These are phyloP conservation scores for Backusella tarrabulga DNA, from an alignment of 192 early-diverging fungal genomes.

Conservation along the genomic window DNA sequence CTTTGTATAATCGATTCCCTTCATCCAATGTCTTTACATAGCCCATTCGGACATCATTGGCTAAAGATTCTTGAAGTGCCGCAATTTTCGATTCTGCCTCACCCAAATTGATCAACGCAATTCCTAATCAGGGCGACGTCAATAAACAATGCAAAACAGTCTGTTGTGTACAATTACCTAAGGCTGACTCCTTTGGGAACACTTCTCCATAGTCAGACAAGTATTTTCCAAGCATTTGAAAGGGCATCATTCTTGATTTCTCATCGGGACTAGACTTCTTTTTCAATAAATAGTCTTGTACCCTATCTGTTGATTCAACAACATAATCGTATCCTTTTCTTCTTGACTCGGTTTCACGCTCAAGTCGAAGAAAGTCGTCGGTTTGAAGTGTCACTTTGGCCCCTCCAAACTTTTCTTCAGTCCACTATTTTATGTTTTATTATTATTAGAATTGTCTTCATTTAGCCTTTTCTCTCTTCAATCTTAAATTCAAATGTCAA, in stretches of 20 bases:
- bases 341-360: conserved; percentile 70
- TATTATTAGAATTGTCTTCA: background rate
- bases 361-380: conserved; percentile 82
- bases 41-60: conserved; percentile 29
- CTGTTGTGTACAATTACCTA: conserved; percentile 30
- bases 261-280: conserved; percentile 63
- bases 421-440: conserved; percentile 47
- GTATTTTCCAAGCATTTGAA: conserved; percentile 63
- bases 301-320: conserved; percentile 47
- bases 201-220: conserved; percentile 62
- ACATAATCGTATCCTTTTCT: conserved; percentile 65
- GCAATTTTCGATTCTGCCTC: conserved; percentile 49
- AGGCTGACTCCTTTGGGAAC: conserved; percentile 36
- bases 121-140: conserved; percentile 31
- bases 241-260: conserved; percentile 57
- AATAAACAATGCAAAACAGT: background rate
- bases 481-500: background rate
- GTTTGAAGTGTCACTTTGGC: conserved; percentile 67
- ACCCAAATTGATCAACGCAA: conserved; percentile 50
- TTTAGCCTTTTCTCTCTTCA: background rate
- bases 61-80: conserved; percentile 44
- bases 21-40: conserved; percentile 41
- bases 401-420: conserved; percentile 79
- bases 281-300: conserved; percentile 53
- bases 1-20: conserved; percentile 47